These are phyloP conservation scores for Trichoderma sp. DNA, from an alignment of 2,329 filamentous ascomycete genomes.

Conservation along the genomic window DNA sequence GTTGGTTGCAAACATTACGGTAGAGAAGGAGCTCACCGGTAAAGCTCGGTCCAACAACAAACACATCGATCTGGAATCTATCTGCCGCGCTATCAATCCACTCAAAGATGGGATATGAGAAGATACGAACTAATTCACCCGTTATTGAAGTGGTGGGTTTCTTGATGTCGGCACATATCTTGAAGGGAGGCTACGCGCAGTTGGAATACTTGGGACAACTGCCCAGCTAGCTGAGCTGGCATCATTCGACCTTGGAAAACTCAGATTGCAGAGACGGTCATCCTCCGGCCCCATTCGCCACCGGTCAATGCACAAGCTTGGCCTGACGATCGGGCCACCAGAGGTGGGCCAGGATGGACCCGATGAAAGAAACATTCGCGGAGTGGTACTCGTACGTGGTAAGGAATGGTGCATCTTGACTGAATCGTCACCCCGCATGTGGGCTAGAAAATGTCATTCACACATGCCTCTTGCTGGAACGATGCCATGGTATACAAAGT, in stretches of 20 bases:
- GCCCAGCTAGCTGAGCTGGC: not conserved
- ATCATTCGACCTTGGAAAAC: not conserved
- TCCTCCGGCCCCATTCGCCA: conserved; percentile 6
- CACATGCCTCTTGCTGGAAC: not conserved
- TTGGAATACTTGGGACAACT: not conserved
- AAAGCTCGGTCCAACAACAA: not conserved
- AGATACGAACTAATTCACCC: not conserved
- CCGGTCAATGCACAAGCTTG: not conserved
- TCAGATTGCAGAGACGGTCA: not conserved
- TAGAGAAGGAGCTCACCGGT: not conserved
- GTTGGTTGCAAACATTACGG: not conserved
- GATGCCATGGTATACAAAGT: not conserved
- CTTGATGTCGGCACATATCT: not conserved
- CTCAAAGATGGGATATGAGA: not conserved
- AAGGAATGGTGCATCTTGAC: not conserved
- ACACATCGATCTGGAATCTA: not conserved
- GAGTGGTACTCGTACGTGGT: not conserved
- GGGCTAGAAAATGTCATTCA: not conserved
- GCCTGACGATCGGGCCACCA: not conserved
- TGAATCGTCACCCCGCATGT: not conserved
- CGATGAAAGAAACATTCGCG: not conserved
- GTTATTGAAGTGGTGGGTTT: not conserved
- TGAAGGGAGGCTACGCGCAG: not conserved
- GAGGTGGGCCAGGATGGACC: not conserved
- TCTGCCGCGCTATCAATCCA: not conserved